Conservation (phyloP, 2,329 filamentous ascomycete genomes). For the Neonectria faginata region DNA sequence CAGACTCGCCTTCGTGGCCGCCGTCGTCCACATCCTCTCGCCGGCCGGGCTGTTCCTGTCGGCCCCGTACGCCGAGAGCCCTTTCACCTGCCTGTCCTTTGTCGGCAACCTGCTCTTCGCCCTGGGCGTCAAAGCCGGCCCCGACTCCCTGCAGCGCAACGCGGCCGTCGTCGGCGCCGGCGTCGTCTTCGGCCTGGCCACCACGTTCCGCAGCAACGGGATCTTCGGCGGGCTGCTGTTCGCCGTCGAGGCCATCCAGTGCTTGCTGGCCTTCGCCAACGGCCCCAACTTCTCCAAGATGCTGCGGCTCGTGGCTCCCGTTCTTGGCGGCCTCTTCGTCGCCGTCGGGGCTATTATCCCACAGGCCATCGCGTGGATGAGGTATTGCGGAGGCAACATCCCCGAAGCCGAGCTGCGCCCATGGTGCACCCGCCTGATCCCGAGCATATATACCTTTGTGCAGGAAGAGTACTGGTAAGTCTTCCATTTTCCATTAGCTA, state of each 20-base stretch:
- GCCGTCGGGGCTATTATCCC: slow-evolving; percentile 76
- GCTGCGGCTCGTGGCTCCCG: slow-evolving; percentile 67
- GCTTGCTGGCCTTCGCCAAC: slow-evolving; percentile 43
- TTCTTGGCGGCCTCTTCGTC: slow-evolving; percentile 75
- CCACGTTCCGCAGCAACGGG: slow-evolving; percentile 85
- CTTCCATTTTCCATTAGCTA: slow-evolving; percentile 1
- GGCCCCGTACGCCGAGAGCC: slow-evolving; percentile 84
- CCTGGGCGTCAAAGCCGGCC: slow-evolving; percentile 52
- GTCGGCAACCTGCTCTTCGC: slow-evolving; percentile 78
- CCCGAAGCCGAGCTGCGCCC: slow-evolving; percentile 59
- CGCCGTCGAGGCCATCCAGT: slow-evolving; percentile 67
- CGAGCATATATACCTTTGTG: slow-evolving; percentile 92
- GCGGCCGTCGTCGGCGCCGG: slow-evolving; percentile 71
- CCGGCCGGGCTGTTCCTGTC: slow-evolving; percentile 92
- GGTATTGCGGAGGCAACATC: slow-evolving; percentile 68
- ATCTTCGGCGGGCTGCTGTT: slow-evolving; percentile 84
- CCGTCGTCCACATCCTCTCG: slow-evolving; percentile 82
- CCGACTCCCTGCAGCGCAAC: slow-evolving; percentile 53
- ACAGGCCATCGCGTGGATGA: slow-evolving; percentile 78
- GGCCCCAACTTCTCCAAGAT: slow-evolving; percentile 53
- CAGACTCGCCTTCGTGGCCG: slow-evolving; percentile 75
- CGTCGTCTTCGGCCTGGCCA: slow-evolving; percentile 76
- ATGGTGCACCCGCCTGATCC: slow-evolving; percentile 81
- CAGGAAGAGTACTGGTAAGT: slow-evolving; percentile 90
- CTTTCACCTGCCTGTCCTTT: slow-evolving; percentile 83